Evolutionary conservation across 2,329 filamentous ascomycete species (phyloP), one percentile per base, ranked within the genome.

Genomic region (Trichoderma cornu-damae): DNA sequence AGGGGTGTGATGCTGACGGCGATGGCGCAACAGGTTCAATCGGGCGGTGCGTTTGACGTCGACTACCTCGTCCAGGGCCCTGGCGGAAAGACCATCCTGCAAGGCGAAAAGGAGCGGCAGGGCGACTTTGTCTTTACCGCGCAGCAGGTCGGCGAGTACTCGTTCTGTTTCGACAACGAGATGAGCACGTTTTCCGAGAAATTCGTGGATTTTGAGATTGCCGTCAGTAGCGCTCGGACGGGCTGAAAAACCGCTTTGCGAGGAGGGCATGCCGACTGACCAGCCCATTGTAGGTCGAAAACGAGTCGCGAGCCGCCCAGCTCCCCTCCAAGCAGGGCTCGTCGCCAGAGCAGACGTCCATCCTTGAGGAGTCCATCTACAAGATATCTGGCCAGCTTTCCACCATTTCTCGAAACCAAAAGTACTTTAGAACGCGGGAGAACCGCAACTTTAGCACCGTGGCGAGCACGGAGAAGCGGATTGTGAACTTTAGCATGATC

Each of bases 391-490:
- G 90, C 62, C 90, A 96, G 70, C 78, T 99, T 50, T 96, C 91
- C 12, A 96, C 92, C 61, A 94, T 99, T 70, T 91, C 89, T 40
- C 85, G 94, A 68, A 96, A 96, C 78, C 94, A 99, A 70, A 99
- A 99, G 73, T 99, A 99, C 79, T 99, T 99, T 85, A 89, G 95
- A 62, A 99, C 94, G 2, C 86, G 94, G 64, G 94, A 99, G 80
- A 99, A 99, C 81, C 84, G 94, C 61, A 99, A 99, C 77, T 97
- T 99, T 77, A 95, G 90, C 77, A 99, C 94, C 8, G 94, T 99
- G 67, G 83, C 90, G 72, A 96, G 92, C 77, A 99, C 94, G 38
- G 94, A 99, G 79, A 85, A 84, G 71, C 83, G 94, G 62, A 99
- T 99, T 68, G 91, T 96, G 78, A 97, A 96, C 76, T 96, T 99